Conservation (phyloP, 345 rosid genomes). For the Gynandropsis gynandra region DNA sequence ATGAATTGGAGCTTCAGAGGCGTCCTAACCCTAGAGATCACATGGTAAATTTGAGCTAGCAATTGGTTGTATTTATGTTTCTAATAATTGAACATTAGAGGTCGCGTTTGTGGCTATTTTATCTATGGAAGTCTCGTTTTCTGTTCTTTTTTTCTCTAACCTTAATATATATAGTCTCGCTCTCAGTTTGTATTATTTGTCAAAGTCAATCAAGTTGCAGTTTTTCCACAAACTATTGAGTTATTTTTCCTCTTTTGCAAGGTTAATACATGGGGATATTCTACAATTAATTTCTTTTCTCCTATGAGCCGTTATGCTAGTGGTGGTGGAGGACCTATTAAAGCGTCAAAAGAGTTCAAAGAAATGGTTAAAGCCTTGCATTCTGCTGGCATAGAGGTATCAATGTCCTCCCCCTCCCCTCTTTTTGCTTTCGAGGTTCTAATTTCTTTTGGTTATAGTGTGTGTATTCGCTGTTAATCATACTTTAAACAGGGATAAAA, state of each 20-base stretch:
- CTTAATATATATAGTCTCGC: too few relatives aligned
- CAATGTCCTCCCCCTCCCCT: conserved; percentile 4
- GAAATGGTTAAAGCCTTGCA: conserved; percentile 96
- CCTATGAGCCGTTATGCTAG: conserved; percentile 96
- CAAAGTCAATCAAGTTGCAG: not conserved
- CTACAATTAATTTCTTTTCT: conserved; percentile 92
- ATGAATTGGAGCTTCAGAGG: conserved; percentile 90
- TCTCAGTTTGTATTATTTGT: not conserved
- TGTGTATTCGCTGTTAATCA: conserved; percentile 1
- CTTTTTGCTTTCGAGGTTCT: not conserved
- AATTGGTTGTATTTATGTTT: not conserved
- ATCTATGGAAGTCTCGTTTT: not conserved
- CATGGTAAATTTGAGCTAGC: conserved; percentile 42
- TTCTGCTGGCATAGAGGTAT: conserved; percentile 86
- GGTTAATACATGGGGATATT: conserved; percentile 98
- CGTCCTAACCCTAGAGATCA: conserved; percentile 86
- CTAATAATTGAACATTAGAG: not conserved
- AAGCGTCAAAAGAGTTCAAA: conserved; percentile 78
- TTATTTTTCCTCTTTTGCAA: conserved; percentile 24
- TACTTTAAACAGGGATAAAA: conserved; percentile 6
- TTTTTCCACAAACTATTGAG: not conserved
- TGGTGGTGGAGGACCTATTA: conserved; percentile 70
- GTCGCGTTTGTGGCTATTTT: not conserved
- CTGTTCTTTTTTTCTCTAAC: too few relatives aligned
- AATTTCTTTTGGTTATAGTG: not conserved